A percentile compares a stretch with the other conserved stretches of the same genome.
These are phyloP conservation scores for Mycena crocata DNA, from an alignment of 768 basidiomycete genomes.

Conservation along the genomic window DNA sequence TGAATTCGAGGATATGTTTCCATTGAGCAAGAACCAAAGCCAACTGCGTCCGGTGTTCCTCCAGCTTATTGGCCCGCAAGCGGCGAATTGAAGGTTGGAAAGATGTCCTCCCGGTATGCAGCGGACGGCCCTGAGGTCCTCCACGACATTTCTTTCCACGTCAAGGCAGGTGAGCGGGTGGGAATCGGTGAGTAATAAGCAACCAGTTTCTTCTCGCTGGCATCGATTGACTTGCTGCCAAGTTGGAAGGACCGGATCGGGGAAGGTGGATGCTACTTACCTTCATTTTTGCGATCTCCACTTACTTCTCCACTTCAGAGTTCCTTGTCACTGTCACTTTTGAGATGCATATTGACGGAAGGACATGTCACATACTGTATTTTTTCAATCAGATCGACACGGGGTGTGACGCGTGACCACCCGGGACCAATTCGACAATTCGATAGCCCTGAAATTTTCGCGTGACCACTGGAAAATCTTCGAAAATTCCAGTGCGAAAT, in stretches of 20 bases:
- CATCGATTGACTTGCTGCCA: conserved; percentile 1
- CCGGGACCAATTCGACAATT: too few species aligned
- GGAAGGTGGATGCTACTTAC: conserved; percentile 46
- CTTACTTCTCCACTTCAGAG: conserved; percentile 47
- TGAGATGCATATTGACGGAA: conserved; percentile 67
- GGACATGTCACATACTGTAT: conserved; percentile 67
- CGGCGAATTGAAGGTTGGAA: conserved; percentile 9
- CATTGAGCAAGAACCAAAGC: conserved; percentile 64
- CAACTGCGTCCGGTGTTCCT: conserved; percentile 51
- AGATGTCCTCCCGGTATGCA: conserved; percentile 66
- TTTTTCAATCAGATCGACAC: too few species aligned
- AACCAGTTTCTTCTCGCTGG: background rate
- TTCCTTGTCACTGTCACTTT: conserved; percentile 64
- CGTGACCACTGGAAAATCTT: too few species aligned
- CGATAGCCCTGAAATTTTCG: too few species aligned
- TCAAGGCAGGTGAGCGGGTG: conserved; percentile 65
- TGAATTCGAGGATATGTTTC: conserved; percentile 64
- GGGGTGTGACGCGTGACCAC: too few species aligned
- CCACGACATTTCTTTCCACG: conserved; percentile 61
- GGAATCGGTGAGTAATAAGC: conserved; percentile 60
- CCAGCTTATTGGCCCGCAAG: conserved; percentile 62
- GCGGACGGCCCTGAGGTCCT: conserved; percentile 63
- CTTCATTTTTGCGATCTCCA: background rate
- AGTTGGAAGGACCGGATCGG: conserved; percentile 60
- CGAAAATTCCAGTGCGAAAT: too few species aligned